Conservation (phyloP, 1,284 basidiomycete genomes). For the Bothia castanella region DNA sequence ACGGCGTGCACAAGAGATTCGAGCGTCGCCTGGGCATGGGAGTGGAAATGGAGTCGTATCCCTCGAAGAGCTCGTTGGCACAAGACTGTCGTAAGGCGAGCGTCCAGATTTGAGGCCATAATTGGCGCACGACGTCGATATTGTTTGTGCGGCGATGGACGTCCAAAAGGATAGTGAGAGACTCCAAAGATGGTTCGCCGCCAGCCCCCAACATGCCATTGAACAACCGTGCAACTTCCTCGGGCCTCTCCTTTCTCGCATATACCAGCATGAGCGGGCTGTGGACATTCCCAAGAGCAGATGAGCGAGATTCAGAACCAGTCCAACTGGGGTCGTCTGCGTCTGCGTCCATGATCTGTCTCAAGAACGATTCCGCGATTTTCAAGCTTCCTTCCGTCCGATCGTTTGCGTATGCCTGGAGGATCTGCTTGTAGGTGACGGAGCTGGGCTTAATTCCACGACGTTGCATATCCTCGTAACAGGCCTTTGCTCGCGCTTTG, state of each 20-base stretch:
- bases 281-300: slow-evolving; percentile 55
- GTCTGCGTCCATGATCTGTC: slow-evolving; percentile 41
- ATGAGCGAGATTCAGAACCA: slow-evolving; percentile 36
- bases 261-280: slow-evolving; percentile 63
- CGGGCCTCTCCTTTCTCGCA: slow-evolving; percentile 43
- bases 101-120: slow-evolving; percentile 73
- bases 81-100: slow-evolving; percentile 44
- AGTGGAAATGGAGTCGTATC: slow-evolving; percentile 14
- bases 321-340: slow-evolving; percentile 39
- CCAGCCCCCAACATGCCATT: slow-evolving; percentile 54
- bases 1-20: slow-evolving; percentile 69
- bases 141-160: slow-evolving; percentile 66
- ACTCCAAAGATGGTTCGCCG: slow-evolving; percentile 54
- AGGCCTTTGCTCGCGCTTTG: slow-evolving; percentile 54
- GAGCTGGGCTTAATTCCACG: slow-evolving; percentile 69
- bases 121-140: slow-evolving; percentile 50
- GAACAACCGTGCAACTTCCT: slow-evolving; percentile 59
- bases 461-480: slow-evolving; percentile 73
- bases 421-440: slow-evolving; percentile 69
- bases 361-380: slow-evolving; percentile 62
- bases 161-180: slow-evolving; percentile 70
- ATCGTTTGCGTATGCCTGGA: slow-evolving; percentile 58
- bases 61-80: slow-evolving; percentile 34
- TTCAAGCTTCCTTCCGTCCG: slow-evolving; percentile 46
- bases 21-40: slow-evolving; percentile 35